Conservation (phyloP, 352 stramenopile species). For the Phytophthora pluvialis region DNA sequence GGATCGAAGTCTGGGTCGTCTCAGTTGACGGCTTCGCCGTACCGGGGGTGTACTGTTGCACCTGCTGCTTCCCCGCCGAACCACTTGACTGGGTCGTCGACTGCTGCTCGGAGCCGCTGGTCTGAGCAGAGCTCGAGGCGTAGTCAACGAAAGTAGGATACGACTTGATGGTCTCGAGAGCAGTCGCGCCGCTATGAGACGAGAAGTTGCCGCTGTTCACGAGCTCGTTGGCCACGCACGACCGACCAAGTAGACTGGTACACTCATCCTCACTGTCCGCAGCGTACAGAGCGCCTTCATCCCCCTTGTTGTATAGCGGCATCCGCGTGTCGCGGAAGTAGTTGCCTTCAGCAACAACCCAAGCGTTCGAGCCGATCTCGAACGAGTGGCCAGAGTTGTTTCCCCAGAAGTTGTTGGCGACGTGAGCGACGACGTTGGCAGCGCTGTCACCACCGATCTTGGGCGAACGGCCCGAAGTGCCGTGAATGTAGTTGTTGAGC, state of each 20-base stretch:
- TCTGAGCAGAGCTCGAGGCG: conserved; percentile 2
- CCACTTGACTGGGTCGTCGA: neutral
- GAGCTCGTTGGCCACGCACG: conserved; percentile 34
- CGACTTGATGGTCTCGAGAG: conserved; percentile 19
- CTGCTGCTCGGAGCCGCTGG: conserved; percentile 13
- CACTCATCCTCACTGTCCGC: too few species aligned
- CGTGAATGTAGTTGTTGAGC: conserved; percentile 47
- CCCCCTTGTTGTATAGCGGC: too few species aligned
- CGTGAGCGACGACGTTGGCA: conserved; percentile 27
- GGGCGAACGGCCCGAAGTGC: conserved; percentile 41
- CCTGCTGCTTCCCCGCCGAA: conserved; percentile 23
- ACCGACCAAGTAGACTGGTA: conserved; percentile 30
- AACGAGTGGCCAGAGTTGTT: conserved; percentile 48
- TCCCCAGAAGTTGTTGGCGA: conserved; percentile 43
- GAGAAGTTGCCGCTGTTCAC: conserved; percentile 24
- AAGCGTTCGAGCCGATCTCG: conserved; percentile 33
- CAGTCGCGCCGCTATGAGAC: conserved; percentile 18
- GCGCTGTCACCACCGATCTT: conserved; percentile 25
- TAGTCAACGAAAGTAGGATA: conserved; percentile 12
- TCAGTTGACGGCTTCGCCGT: conserved; percentile 22
- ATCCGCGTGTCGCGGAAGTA: conserved; percentile 41
- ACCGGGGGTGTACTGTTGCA: conserved; percentile 22
- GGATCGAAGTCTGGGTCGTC: conserved; percentile 6
- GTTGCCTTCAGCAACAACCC: conserved; percentile 49
- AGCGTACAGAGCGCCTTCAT: conserved; percentile 22